phyloP scores from a whole-genome alignment of 768 basidiomycete species.

The Multifurca ochricompacta region DNA sequence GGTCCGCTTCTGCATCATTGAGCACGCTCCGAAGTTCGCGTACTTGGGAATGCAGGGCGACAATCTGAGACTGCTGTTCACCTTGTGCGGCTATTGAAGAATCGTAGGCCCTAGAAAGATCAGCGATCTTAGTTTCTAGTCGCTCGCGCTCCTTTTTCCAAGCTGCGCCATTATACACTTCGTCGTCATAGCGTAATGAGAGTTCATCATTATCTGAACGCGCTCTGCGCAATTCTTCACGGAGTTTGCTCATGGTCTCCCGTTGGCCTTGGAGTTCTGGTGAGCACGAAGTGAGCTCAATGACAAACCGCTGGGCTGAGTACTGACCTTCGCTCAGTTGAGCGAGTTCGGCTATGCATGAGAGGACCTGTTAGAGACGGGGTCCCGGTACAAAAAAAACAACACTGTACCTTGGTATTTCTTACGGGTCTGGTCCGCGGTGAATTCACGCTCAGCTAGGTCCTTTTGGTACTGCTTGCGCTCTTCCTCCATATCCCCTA shows the following conservation, averaged over 20 bases:
- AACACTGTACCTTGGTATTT: conserved; percentile 67
- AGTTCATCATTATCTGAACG: conserved; percentile 72
- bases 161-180: conserved; percentile 64
- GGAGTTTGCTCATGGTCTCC: conserved; percentile 64
- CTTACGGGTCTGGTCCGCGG: conserved; percentile 73
- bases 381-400: background rate
- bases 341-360: conserved; percentile 57
- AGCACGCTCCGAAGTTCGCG: conserved; percentile 73
- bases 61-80: conserved; percentile 81
- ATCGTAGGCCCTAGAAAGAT: conserved; percentile 70
- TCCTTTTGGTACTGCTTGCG: conserved; percentile 74
- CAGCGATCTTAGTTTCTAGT: conserved; percentile 72
- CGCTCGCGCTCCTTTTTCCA: conserved; percentile 89
- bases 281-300: background rate
- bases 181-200: conserved; percentile 67
- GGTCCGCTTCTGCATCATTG: conserved; percentile 80
- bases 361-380: background rate
- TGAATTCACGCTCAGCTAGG: conserved; percentile 70
- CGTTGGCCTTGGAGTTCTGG: conserved; percentile 72
- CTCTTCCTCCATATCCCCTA: conserved; percentile 72
- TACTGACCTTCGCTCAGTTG: conserved; percentile 67
- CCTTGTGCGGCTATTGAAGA: conserved; percentile 60
- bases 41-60: conserved; percentile 77
- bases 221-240: conserved; percentile 73
- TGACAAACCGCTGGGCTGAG: background rate